phyloP scores from a whole-genome alignment of 306 rosid genomes.

The Rosa multiflora region DNA sequence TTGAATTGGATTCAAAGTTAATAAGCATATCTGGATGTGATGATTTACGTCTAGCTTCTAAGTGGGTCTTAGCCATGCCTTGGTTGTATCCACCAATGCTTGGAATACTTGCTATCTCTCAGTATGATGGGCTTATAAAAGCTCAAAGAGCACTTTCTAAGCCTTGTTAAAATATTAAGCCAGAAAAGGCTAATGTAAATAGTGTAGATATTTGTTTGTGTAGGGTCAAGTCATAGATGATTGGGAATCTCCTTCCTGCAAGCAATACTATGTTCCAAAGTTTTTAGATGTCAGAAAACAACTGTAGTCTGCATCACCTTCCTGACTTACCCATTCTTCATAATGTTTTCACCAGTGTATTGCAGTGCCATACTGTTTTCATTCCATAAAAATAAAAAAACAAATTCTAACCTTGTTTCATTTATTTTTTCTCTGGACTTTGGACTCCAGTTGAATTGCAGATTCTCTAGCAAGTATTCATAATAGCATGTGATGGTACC shows the following conservation, averaged over 20 bases:
- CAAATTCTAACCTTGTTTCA: neutral
- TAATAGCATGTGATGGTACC: conserved; percentile 10
- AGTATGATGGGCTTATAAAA: conserved; percentile 6
- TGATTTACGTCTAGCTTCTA: neutral
- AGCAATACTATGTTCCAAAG: conserved; percentile 10
- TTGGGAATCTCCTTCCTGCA: conserved; percentile 13
- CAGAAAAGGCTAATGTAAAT: neutral
- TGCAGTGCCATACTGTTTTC: conserved; percentile 2
- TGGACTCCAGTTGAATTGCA: conserved; percentile 4
- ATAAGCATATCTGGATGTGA: neutral
- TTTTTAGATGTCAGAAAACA: neutral
- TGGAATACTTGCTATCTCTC: neutral
- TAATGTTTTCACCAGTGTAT: neutral
- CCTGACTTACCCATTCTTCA: conserved; percentile 4
- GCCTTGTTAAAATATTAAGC: neutral
- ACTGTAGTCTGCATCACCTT: neutral
- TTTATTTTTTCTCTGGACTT: conserved; percentile 6
- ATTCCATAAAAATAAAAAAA: neutral
- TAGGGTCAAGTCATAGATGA: conserved; percentile 10
- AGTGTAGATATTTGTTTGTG: neutral
- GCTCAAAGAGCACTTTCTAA: neutral
- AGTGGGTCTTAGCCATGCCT: neutral
- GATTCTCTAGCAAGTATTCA: neutral
- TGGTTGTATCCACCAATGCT: neutral
- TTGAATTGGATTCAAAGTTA: neutral